Evolutionary conservation across 129 eudicot genomes (phyloP), one percentile per base, ranked within the genome.

Genomic region (Flaveria robusta): DNA sequence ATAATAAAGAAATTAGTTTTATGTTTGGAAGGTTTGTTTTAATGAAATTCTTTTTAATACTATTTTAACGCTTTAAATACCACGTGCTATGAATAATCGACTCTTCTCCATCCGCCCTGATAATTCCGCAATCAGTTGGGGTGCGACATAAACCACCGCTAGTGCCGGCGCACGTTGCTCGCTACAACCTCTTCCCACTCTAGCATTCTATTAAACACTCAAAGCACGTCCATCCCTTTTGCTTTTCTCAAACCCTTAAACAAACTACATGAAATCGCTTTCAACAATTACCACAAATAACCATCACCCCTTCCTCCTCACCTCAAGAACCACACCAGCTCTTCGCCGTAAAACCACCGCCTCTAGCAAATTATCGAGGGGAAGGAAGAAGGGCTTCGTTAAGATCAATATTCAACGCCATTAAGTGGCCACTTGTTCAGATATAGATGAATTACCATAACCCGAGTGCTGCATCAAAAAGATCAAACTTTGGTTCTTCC

Each of bases 351-450:
- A 42, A 73, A 5, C 20, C 79, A 1, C 60, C 63, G 54, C 39
- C 78, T 67, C 49, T 73, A 56, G 31, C 45, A 22, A 75, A 27
- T 31, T 82, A 87, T 7, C 88, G 85, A 43, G 92, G 88, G 9
- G 91, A 84, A 14, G 82, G 71, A 12, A 75, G 75, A 11, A 80
- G 84, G 37, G 84, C 84, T 74, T 81, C 84, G 26, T 81, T 74
- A 0, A 81, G 81, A 81, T 75, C 81, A 49, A 76, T 75, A 34
- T 70, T 68, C 14, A 81, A 55, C 11, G 81, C 74, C 15, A 71
- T 34, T 34, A 77, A 70, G 62, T 77, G 82, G 9, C 83, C 74
- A 73, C 83, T 80, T 16, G 83, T 79, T 42, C 83, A 18, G 77
- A 67, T 51, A 71, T 19, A 6, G 77, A 77, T 41, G 76, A 78